Conservation (phyloP, 2,329 filamentous ascomycete species). For the Aspergillus quadricinctus region DNA sequence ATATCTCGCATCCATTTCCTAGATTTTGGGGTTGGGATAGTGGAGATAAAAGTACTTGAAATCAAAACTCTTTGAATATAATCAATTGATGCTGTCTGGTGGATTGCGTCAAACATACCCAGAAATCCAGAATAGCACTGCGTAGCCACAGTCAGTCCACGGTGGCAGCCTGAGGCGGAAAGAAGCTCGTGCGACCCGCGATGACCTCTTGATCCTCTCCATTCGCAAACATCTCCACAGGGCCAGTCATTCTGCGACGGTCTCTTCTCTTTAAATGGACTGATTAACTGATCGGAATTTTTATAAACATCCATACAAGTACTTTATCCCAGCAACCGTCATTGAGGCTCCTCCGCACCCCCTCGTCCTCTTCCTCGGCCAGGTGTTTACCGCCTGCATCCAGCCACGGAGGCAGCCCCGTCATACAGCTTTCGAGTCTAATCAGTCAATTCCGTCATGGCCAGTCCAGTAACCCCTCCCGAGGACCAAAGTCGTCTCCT, state of each 20-base stretch:
- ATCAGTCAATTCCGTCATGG: slow-evolving; percentile 37
- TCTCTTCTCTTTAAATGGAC: not conserved
- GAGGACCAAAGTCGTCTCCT: slow-evolving; percentile 88
- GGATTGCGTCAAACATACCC: not conserved
- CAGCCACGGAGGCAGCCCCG: slow-evolving; percentile 13
- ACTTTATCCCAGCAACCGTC: slow-evolving; percentile 3
- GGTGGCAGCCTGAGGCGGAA: not conserved
- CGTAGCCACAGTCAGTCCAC: not conserved
- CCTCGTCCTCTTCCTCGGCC: slow-evolving; percentile 14
- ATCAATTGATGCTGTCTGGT: not conserved
- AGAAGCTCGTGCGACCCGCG: slow-evolving; percentile 3
- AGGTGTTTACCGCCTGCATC: slow-evolving; percentile 25
- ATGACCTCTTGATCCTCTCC: not conserved
- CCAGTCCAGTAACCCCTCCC: slow-evolving; percentile 55
- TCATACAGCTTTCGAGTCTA: slow-evolving; percentile 13
- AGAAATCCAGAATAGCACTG: not conserved
- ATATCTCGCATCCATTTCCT: not conserved
- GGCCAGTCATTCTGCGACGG: not conserved
- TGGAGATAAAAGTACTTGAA: not conserved
- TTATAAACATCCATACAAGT: not conserved
- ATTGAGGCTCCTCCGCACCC: slow-evolving; percentile 8
- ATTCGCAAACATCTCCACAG: not conserved
- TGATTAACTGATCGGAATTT: not conserved
- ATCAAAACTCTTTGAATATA: not conserved
- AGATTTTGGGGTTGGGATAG: not conserved